Percentiles rank a stretch among this genome's conserved stretches.
These are phyloP conservation scores for Triticum urartu DNA, from an alignment of 176 grass and related monocot genomes.

Conservation along the genomic window DNA sequence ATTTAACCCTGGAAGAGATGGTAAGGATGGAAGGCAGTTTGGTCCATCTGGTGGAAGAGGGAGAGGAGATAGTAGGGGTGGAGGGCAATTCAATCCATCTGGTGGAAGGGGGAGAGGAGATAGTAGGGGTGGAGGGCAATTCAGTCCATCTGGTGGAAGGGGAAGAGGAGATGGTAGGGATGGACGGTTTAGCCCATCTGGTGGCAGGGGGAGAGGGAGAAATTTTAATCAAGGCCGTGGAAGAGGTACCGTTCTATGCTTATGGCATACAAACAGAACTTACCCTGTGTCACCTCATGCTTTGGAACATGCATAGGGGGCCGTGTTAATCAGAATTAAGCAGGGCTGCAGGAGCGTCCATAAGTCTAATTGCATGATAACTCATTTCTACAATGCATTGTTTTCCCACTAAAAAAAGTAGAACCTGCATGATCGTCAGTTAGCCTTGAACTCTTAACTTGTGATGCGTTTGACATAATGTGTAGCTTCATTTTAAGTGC, in stretches of 20 bases:
- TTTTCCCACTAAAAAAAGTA: conserved; percentile 16
- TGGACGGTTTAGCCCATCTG: conserved; percentile 35
- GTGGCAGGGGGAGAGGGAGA: conserved; percentile 46
- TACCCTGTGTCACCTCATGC: conserved; percentile 19
- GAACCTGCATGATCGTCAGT: background rate
- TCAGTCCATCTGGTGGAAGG: conserved; percentile 42
- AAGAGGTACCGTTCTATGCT: conserved; percentile 40
- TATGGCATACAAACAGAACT: background rate
- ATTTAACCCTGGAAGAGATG: conserved; percentile 45
- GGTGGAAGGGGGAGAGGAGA: conserved; percentile 48
- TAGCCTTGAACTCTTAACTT: conserved; percentile 5
- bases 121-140: conserved; percentile 36
- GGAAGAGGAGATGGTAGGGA: conserved; percentile 33
- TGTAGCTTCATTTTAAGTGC: background rate
- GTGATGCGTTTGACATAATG: background rate
- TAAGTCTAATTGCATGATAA: background rate
- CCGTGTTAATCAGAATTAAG: background rate
- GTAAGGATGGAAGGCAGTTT: conserved; percentile 39
- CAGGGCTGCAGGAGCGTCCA: background rate
- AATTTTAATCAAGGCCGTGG: conserved; percentile 41
- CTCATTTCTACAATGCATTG: background rate
- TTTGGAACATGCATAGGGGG: conserved; percentile 1
- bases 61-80: conserved; percentile 19
- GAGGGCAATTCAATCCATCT: conserved; percentile 35
- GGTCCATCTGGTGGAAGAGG: conserved; percentile 44